A percentile compares a stretch with the other conserved stretches of the same genome.
Evolutionary conservation across 208 protist genomes (phyloP).

Genomic region (Crithidia bombi): DNA sequence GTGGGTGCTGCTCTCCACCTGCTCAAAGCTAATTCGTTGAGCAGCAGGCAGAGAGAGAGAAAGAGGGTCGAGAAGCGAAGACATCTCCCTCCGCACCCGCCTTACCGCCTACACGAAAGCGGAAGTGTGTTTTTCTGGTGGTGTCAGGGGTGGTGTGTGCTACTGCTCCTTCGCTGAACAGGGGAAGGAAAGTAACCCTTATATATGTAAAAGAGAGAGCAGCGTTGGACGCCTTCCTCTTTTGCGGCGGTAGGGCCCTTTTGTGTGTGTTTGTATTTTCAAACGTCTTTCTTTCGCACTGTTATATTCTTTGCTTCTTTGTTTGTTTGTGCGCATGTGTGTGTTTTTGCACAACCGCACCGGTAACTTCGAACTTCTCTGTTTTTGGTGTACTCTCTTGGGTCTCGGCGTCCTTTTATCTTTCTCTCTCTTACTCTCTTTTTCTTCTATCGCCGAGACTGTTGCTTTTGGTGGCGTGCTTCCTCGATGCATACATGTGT

Average conservation of each 20-base stretch:
- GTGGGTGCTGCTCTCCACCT: constrained; percentile 72
- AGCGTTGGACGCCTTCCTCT: constrained; percentile 8
- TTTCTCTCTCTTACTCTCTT: too few relatives aligned
- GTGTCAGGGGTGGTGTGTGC: too few relatives aligned
- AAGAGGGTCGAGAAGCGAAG: neutral
- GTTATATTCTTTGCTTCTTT: too few relatives aligned
- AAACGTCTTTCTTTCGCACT: too few relatives aligned
- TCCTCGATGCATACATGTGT: too few relatives aligned
- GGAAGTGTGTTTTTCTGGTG: neutral
- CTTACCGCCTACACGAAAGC: too few relatives aligned
- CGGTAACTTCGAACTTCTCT: neutral
- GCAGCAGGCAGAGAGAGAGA: neutral
- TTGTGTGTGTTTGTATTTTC: too few relatives aligned
- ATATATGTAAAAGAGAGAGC: too few relatives aligned
- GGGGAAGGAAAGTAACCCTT: neutral
- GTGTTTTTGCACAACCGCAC: neutral
- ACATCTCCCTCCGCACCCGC: neutral
- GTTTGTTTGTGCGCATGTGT: constrained; percentile 5
- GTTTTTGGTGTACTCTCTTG: neutral
- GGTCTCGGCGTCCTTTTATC: neutral
- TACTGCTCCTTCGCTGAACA: too few relatives aligned
- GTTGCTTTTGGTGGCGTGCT: too few relatives aligned
- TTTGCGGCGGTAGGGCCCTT: neutral
- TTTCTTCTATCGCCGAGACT: too few relatives aligned
- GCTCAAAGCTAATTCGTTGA: constrained; percentile 67